Percentiles rank a stretch among this genome's conserved stretches.
Conservation (phyloP, 768 basidiomycete genomes). For the Russula brevipes region DNA sequence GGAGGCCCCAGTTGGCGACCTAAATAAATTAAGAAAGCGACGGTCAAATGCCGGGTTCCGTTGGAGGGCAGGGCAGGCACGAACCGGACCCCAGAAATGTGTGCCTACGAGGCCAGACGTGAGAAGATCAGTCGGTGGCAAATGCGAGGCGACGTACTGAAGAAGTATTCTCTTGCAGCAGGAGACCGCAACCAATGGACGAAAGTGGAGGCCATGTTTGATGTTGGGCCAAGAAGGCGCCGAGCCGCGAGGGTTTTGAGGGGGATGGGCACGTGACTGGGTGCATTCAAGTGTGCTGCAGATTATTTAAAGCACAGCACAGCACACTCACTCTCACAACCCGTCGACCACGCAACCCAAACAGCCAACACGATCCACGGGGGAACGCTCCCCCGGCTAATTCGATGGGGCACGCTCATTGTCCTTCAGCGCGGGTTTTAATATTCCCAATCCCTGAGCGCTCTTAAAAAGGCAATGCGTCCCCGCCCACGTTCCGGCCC, state of each 20-base stretch:
- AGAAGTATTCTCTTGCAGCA: slow-evolving; percentile 89
- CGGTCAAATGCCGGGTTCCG: slow-evolving; percentile 1
- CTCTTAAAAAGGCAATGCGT: slow-evolving; percentile 23
- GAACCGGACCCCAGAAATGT: slow-evolving; percentile 96
- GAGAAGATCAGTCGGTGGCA: slow-evolving; percentile 22
- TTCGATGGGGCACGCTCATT: no score
- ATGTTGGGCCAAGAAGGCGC: no score
- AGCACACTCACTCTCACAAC: no score
- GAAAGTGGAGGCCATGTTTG: slow-evolving; percentile 74
- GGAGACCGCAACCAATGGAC: slow-evolving; percentile 87
- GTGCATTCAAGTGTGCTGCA: no score
- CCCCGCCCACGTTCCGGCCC: slow-evolving; percentile 19
- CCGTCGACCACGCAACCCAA: no score
- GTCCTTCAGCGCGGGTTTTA: not conserved
- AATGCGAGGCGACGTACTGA: slow-evolving; percentile 56
- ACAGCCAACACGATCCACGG: no score
- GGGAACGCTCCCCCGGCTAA: no score
- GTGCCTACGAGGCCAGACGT: slow-evolving; percentile 55
- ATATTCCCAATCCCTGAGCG: not conserved
- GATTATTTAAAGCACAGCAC: not conserved
- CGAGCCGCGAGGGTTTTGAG: not conserved
- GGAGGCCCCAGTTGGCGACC: slow-evolving; percentile 99
- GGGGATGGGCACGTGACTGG: not conserved
- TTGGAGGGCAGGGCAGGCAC: slow-evolving; percentile 34
- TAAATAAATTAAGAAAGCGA: slow-evolving; percentile 39